Conservation (phyloP, 1,284 basidiomycete genomes). For the Vanrija sp. region DNA sequence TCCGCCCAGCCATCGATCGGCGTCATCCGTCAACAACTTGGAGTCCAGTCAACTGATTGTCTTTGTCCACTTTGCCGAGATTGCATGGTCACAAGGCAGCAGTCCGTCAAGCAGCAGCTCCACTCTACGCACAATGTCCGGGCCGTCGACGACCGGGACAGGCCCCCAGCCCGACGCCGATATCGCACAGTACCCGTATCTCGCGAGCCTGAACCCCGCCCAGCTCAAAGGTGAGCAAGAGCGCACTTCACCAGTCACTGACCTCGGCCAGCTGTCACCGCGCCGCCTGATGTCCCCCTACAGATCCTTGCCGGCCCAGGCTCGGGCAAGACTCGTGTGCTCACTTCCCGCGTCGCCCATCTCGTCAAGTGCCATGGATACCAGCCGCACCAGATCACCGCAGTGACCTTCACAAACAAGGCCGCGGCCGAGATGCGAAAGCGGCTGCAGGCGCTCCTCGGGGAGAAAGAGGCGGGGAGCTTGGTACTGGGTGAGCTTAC, state of each 20-base stretch:
- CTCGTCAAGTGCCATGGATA: constrained; percentile 61
- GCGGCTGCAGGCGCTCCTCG: constrained; percentile 68
- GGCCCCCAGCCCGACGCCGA: not conserved
- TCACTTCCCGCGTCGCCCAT: constrained; percentile 74
- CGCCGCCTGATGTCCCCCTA: constrained; percentile 60
- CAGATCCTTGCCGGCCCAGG: constrained; percentile 84
- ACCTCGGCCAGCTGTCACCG: constrained; percentile 59
- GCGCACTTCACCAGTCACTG: not conserved
- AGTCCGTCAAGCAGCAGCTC: too few species aligned
- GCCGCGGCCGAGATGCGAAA: constrained; percentile 84
- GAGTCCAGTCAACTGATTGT: too few species aligned
- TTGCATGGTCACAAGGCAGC: not conserved
- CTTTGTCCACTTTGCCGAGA: not conserved
- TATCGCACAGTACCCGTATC: constrained; percentile 26
- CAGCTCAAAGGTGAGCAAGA: constrained; percentile 32
- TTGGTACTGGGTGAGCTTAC: constrained; percentile 57
- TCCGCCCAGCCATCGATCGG: too few species aligned
- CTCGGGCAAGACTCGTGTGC: constrained; percentile 65
- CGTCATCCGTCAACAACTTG: too few species aligned
- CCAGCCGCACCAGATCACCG: constrained; percentile 63
- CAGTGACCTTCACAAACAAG: constrained; percentile 84
- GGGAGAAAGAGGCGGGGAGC: constrained; percentile 58
- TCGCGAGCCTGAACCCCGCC: constrained; percentile 35
- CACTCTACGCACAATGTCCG: not conserved
- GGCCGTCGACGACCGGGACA: not conserved